Evolutionary conservation across 257 asterid species (phyloP).

Genomic region (Anisodus acutangulus): DNA sequence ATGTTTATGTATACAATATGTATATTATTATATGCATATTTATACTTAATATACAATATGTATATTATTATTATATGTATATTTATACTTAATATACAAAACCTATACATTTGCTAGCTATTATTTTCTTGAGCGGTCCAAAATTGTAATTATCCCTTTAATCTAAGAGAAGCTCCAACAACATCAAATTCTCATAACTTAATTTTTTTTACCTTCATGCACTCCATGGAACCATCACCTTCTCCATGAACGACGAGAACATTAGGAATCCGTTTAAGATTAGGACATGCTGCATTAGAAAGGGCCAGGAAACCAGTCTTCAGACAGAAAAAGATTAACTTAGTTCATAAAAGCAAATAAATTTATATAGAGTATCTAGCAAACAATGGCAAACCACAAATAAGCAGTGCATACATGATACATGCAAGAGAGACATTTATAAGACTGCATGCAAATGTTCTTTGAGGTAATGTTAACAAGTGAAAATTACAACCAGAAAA

Average conservation of each 20-base stretch:
- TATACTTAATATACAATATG: no score
- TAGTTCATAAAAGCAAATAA: constrained; percentile 8
- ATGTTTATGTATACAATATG: no score
- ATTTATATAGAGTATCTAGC: not conserved
- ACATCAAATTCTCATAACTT: constrained; percentile 32
- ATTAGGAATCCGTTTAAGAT: constrained; percentile 66
- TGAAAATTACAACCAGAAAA: not conserved
- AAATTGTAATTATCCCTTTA: not conserved
- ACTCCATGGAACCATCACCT: constrained; percentile 82
- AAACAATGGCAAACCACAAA: not conserved
- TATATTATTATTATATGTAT: no score
- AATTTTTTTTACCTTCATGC: constrained; percentile 74
- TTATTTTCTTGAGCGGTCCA: no score
- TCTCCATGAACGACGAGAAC: constrained; percentile 93
- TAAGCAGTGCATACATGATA: not conserved
- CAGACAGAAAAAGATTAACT: constrained; percentile 1
- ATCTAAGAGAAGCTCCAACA: constrained; percentile 34
- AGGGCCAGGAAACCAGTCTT: not conserved
- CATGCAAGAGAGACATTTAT: not conserved
- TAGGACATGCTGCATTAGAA: constrained; percentile 68
- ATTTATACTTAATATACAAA: no score
- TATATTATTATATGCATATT: no score
- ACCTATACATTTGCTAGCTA: no score
- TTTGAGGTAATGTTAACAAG: not conserved
- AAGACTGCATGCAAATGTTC: not conserved